A percentile compares a stretch with the other conserved stretches of the same genome.
phyloP scores from a whole-genome alignment of 1,284 basidiomycete species.

The Moesziomyces parantarcticus region DNA sequence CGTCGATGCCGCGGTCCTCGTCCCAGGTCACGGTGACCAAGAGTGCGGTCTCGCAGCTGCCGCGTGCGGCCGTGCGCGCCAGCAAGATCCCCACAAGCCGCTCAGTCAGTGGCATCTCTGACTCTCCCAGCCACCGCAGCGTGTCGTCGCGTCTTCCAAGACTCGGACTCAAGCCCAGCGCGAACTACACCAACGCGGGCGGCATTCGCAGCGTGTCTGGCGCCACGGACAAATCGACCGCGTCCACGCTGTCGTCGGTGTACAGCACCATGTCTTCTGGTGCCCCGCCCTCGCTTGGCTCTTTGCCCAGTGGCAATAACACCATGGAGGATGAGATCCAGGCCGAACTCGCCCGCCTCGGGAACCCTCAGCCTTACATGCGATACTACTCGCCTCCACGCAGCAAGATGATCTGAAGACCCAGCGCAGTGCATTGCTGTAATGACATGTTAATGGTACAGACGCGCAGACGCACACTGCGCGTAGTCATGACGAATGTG shows the following conservation, averaged over 20 bases:
- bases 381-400: constrained; percentile 43
- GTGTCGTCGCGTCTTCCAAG: constrained; percentile 40
- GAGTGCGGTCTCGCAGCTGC: constrained; percentile 7
- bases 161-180: constrained; percentile 39
- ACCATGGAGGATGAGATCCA: constrained; percentile 50
- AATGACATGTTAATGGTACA: neutral
- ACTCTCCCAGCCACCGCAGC: constrained; percentile 19
- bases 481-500: neutral
- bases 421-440: neutral
- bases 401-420: constrained; percentile 39
- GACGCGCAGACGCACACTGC: neutral
- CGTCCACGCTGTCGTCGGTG: constrained; percentile 33
- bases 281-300: constrained; percentile 30
- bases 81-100: constrained; percentile 34
- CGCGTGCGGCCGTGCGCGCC: constrained; percentile 7
- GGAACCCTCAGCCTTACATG: constrained; percentile 41
- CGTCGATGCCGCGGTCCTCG: constrained; percentile 23
- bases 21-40: constrained; percentile 36
- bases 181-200: constrained; percentile 11
- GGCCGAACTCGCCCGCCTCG: constrained; percentile 33
- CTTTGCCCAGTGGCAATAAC: constrained; percentile 36
- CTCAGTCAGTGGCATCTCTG: constrained; percentile 25
- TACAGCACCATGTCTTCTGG: constrained; percentile 28
- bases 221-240: constrained; percentile 40
- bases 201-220: constrained; percentile 24